Evolutionary conservation across 1,139 yeast genomes (phyloP).

Genomic region (Hyphopichia burtonii): DNA sequence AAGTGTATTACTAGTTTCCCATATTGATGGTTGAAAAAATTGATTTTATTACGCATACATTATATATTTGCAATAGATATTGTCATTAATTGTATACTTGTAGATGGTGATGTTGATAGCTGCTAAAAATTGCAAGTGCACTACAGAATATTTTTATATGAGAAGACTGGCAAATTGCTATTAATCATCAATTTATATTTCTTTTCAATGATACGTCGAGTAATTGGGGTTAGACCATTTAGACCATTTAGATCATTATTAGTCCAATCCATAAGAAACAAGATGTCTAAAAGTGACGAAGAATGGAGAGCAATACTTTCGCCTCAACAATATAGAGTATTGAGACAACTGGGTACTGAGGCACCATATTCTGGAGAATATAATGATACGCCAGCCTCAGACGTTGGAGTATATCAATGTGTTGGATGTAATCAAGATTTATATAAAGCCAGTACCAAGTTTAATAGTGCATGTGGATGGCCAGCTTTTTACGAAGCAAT

Average conservation of each 20-base stretch:
- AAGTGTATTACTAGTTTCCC: not conserved
- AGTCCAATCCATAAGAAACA: not conserved
- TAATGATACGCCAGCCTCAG: slow-evolving; percentile 41
- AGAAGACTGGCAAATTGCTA: not conserved
- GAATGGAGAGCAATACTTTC: slow-evolving; percentile 82
- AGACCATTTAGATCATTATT: too few relatives aligned
- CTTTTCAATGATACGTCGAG: not conserved
- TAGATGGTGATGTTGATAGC: too few relatives aligned
- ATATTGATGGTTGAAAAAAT: not conserved
- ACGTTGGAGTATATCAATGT: slow-evolving; percentile 70
- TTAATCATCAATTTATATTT: not conserved
- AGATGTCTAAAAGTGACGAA: slow-evolving; percentile 43
- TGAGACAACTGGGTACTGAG: slow-evolving; percentile 83
- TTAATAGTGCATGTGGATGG: slow-evolving; percentile 95
- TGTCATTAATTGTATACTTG: not conserved
- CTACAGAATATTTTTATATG: too few relatives aligned
- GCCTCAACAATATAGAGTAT: slow-evolving; percentile 76
- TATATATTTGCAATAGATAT: not conserved
- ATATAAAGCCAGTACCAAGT: slow-evolving; percentile 77
- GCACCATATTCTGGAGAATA: slow-evolving; percentile 78
- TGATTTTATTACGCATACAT: not conserved
- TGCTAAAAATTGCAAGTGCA: too few relatives aligned
- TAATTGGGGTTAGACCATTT: not conserved
- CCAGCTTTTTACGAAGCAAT: slow-evolving; percentile 92
- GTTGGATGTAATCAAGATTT: slow-evolving; percentile 83